Evolutionary conservation across 179 eudicot genomes (phyloP).

Genomic region (Silene coronaria): DNA sequence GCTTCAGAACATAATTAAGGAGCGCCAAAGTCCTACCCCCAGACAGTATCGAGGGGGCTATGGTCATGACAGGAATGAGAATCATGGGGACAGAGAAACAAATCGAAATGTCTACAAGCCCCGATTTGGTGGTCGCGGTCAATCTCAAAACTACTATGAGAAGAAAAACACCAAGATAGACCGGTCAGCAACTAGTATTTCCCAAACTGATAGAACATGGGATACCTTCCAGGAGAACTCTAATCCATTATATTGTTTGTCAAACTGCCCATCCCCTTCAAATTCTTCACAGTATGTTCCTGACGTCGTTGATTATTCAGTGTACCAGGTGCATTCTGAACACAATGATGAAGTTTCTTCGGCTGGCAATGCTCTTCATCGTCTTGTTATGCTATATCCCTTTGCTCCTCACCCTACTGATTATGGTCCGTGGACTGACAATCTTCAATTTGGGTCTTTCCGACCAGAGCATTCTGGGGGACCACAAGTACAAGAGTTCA

Average conservation of each 20-base stretch:
- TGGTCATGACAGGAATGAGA: conserved; percentile 36
- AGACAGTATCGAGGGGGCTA: conserved; percentile 39
- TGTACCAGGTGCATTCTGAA: conserved; percentile 26
- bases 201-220: conserved; percentile 33
- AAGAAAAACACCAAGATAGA: conserved; percentile 38
- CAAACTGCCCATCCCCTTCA: conserved; percentile 23
- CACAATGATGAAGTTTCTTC: conserved; percentile 31
- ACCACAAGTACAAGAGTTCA: conserved; percentile 12
- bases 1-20: conserved; percentile 35
- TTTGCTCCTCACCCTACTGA: conserved; percentile 29
- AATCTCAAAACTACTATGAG: conserved; percentile 36
- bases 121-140: conserved; percentile 32
- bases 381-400: conserved; percentile 33
- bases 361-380: conserved; percentile 26
- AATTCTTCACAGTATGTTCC: conserved; percentile 21
- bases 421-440: conserved; percentile 30
- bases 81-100: conserved; percentile 38
- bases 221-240: conserved; percentile 24
- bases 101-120: conserved; percentile 36
- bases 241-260: conserved; percentile 18
- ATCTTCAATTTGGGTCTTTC: conserved; percentile 37
- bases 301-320: conserved; percentile 25
- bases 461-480: conserved; percentile 27
- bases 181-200: conserved; percentile 24
- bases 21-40: conserved; percentile 30